Conservation (phyloP, 2,329 filamentous ascomycete genomes). For the Paecilomyces dactylethromorphus region DNA sequence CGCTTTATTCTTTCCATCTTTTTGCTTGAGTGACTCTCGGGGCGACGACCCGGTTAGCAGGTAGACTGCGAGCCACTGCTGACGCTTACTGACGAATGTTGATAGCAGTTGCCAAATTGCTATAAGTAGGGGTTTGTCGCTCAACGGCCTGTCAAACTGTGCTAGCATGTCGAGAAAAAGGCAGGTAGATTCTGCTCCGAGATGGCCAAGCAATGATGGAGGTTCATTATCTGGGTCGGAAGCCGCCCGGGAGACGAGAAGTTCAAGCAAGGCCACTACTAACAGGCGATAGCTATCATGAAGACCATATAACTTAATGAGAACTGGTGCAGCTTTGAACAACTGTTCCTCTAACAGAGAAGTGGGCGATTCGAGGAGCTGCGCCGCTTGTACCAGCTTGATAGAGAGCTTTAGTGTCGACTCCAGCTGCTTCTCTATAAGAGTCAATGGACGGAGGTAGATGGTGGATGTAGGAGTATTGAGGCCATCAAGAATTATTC, state of each 20-base stretch:
- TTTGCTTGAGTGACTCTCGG: constrained; percentile 60
- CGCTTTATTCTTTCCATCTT: constrained; percentile 42
- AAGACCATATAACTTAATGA: constrained; percentile 69
- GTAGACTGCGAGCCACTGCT: constrained; percentile 94
- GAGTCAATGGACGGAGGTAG: constrained; percentile 48
- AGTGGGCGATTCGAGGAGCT: constrained; percentile 55
- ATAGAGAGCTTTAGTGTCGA: constrained; percentile 61
- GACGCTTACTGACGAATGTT: constrained; percentile 76
- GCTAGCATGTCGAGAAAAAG: constrained; percentile 76
- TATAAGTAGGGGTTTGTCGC: constrained; percentile 57
- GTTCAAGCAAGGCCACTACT: constrained; percentile 63
- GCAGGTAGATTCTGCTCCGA: constrained; percentile 75
- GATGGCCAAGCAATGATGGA: constrained; percentile 85
- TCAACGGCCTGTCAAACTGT: constrained; percentile 68
- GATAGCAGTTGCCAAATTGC: constrained; percentile 81
- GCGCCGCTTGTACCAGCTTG: constrained; percentile 63
- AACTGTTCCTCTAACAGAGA: constrained; percentile 68
- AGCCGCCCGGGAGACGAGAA: constrained; percentile 64
- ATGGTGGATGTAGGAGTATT: constrained; percentile 56
- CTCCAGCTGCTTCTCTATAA: constrained; percentile 57
- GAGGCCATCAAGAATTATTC: constrained; percentile 59
- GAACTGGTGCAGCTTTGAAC: constrained; percentile 70
- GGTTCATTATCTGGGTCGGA: constrained; percentile 62
- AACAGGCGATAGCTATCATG: constrained; percentile 60
- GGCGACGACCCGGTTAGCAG: constrained; percentile 83